phyloP scores from a whole-genome alignment of 2,329 filamentous ascomycete species.

The Penicillium crustosum region DNA sequence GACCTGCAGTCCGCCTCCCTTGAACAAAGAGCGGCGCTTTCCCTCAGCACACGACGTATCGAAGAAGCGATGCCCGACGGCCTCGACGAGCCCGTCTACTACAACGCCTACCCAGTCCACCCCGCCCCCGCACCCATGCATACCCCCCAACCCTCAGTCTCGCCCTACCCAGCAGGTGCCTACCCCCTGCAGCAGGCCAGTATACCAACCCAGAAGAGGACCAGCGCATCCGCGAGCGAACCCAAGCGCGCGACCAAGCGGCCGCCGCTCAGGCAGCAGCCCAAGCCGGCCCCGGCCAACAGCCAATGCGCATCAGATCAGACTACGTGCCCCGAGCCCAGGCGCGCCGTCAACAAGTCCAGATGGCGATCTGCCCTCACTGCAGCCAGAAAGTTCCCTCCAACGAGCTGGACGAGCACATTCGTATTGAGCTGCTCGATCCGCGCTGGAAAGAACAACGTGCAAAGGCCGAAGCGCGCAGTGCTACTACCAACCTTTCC shows the following conservation, averaged over 20 bases:
- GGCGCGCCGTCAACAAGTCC: slow-evolving; percentile 64
- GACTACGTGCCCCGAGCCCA: slow-evolving; percentile 88
- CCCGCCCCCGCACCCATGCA: slow-evolving; percentile 39
- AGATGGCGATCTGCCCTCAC: slow-evolving; percentile 76
- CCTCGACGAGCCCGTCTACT: slow-evolving; percentile 56
- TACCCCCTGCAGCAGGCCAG: slow-evolving; percentile 35
- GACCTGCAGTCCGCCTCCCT: slow-evolving; percentile 92
- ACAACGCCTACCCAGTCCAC: slow-evolving; percentile 49
- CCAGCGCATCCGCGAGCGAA: slow-evolving; percentile 61
- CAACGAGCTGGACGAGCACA: slow-evolving; percentile 85
- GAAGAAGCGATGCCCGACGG: slow-evolving; percentile 93
- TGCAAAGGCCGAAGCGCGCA: slow-evolving; percentile 80
- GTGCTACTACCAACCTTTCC: slow-evolving; percentile 80
- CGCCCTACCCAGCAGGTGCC: slow-evolving; percentile 27
- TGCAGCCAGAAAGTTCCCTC: slow-evolving; percentile 87
- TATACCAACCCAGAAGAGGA: slow-evolving; percentile 56
- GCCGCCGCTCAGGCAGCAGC: slow-evolving; percentile 78
- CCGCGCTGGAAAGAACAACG: slow-evolving; percentile 96
- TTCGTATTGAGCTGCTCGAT: slow-evolving; percentile 91
- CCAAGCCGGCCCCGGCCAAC: slow-evolving; percentile 57
- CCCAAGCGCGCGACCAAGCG: slow-evolving; percentile 58
- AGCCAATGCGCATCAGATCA: slow-evolving; percentile 83
- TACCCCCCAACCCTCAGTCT: slow-evolving; percentile 34
- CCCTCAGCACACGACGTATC: slow-evolving; percentile 77
- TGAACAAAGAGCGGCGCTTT: slow-evolving; percentile 90